A percentile compares a stretch with the other conserved stretches of the same genome.
Evolutionary conservation across 75 land plant species (phyloP).

Genomic region (Adiantum capillusveneris): DNA sequence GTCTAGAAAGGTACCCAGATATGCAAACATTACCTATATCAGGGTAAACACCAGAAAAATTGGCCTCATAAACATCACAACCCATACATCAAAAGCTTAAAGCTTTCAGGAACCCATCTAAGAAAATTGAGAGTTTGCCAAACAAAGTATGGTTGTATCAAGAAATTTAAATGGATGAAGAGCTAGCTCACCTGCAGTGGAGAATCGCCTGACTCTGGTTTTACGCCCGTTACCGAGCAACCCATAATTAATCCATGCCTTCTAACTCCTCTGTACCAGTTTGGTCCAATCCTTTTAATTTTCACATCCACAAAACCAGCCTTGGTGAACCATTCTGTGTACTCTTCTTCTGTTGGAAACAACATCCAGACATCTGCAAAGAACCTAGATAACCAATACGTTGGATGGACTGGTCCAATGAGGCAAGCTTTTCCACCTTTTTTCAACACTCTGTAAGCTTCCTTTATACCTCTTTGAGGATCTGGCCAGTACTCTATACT

Average conservation of each 20-base stretch:
- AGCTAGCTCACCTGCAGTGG: slow-evolving; percentile 68
- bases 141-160: too few species aligned
- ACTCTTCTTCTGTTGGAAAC: slow-evolving; percentile 97
- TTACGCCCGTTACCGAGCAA: slow-evolving; percentile 96
- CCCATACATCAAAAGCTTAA: too few species aligned
- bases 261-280: slow-evolving; percentile 97
- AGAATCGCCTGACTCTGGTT: slow-evolving; percentile 85
- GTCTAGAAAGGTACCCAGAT: too few species aligned
- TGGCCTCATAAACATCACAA: too few species aligned
- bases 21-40: too few species aligned
- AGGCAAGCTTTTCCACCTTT: slow-evolving; percentile 87
- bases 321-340: slow-evolving; percentile 95
- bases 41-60: too few species aligned
- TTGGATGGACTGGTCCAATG: slow-evolving; percentile 95
- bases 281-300: slow-evolving; percentile 93
- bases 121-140: too few species aligned
- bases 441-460: slow-evolving; percentile 93
- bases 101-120: too few species aligned
- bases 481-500: slow-evolving; percentile 99
- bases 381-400: slow-evolving; percentile 90
- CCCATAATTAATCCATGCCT: slow-evolving; percentile 97
- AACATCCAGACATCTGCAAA: slow-evolving; percentile 99
- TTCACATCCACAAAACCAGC: slow-evolving; percentile 92
- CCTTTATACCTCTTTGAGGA: slow-evolving; percentile 92
- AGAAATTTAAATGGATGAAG: too few species aligned